Percentiles rank a stretch among this genome's conserved stretches.
Evolutionary conservation across 106 monocot species (phyloP).

Genomic region (Vanilla planifolia): DNA sequence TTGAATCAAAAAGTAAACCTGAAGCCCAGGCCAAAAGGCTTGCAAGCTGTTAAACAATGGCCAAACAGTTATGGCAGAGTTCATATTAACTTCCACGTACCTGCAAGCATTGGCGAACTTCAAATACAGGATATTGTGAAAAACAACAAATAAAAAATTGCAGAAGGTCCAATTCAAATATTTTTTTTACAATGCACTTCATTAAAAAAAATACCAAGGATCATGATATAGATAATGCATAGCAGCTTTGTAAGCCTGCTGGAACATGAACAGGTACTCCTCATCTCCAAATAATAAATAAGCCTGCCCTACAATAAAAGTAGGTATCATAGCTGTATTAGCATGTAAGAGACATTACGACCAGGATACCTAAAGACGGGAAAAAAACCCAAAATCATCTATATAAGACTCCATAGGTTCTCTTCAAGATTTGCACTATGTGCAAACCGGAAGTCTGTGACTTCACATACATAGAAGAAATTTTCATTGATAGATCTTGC

Average conservation of each 20-base stretch:
- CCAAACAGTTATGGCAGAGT: conserved; percentile 93
- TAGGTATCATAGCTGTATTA: too few relatives aligned
- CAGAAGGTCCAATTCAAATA: not conserved
- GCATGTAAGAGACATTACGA: too few relatives aligned
- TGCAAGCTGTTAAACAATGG: conserved; percentile 96
- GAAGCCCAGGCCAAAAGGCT: conserved; percentile 99
- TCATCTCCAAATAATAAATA: conserved; percentile 97
- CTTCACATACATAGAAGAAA: too few relatives aligned
- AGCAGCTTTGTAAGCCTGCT: conserved; percentile 93
- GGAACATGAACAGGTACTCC: conserved; percentile 94
- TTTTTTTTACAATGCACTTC: not conserved
- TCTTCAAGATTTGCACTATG: too few relatives aligned
- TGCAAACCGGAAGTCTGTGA: too few relatives aligned
- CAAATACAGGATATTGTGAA: not conserved
- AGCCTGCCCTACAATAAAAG: conserved; percentile 34
- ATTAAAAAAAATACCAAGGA: conserved; percentile 65
- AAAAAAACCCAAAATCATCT: too few relatives aligned
- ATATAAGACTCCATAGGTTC: too few relatives aligned
- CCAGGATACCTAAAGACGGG: too few relatives aligned
- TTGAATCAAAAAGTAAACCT: conserved; percentile 49
- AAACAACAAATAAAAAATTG: conserved; percentile 2
- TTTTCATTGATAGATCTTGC: too few relatives aligned
- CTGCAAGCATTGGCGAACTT: conserved; percentile 20
- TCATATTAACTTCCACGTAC: conserved; percentile 99
- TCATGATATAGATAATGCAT: conserved; percentile 92